Conservation (phyloP, 805 yeast genomes). For the Pichia manshurica region DNA sequence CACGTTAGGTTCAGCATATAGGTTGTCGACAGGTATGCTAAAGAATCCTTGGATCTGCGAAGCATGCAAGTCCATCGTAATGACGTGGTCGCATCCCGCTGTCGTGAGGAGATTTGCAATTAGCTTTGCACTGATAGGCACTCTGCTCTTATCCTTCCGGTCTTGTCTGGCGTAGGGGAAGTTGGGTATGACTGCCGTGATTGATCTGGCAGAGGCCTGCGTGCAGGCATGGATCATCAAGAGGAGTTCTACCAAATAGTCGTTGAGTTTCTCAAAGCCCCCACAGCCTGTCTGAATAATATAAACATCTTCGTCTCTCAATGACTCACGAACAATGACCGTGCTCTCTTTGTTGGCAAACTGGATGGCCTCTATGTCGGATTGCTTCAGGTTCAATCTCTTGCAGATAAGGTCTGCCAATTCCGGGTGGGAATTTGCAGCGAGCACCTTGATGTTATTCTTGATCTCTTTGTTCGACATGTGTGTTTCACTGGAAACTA, state of each 20-base stretch:
- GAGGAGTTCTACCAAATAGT: slow-evolving; percentile 78
- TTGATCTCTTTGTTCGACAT: slow-evolving; percentile 32
- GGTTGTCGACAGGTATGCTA: slow-evolving; percentile 89
- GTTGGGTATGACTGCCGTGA: slow-evolving; percentile 91
- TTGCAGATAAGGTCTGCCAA: slow-evolving; percentile 68
- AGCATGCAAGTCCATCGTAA: slow-evolving; percentile 96
- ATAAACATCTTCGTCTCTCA: slow-evolving; percentile 86
- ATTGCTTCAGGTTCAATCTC: slow-evolving; percentile 58
- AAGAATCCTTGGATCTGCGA: slow-evolving; percentile 97
- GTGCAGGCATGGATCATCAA: slow-evolving; percentile 91
- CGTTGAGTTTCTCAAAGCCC: slow-evolving; percentile 71
- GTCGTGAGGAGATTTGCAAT: slow-evolving; percentile 88
- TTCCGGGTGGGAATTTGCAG: slow-evolving; percentile 78
- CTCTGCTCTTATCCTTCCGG: slow-evolving; percentile 91
- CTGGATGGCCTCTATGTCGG: slow-evolving; percentile 76
- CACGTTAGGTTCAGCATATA: slow-evolving; percentile 91
- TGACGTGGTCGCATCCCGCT: slow-evolving; percentile 93
- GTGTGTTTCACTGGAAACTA: too few species aligned
- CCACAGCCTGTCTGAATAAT: slow-evolving; percentile 84
- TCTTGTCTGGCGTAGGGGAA: slow-evolving; percentile 98
- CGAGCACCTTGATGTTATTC: slow-evolving; percentile 45
- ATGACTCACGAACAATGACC: slow-evolving; percentile 79
- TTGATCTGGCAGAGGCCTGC: slow-evolving; percentile 90
- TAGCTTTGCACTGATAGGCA: slow-evolving; percentile 92
- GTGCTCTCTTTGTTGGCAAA: slow-evolving; percentile 87